These are phyloP conservation scores for Primulina huaijiensis DNA, from an alignment of 257 asterid genomes.

Conservation along the genomic window DNA sequence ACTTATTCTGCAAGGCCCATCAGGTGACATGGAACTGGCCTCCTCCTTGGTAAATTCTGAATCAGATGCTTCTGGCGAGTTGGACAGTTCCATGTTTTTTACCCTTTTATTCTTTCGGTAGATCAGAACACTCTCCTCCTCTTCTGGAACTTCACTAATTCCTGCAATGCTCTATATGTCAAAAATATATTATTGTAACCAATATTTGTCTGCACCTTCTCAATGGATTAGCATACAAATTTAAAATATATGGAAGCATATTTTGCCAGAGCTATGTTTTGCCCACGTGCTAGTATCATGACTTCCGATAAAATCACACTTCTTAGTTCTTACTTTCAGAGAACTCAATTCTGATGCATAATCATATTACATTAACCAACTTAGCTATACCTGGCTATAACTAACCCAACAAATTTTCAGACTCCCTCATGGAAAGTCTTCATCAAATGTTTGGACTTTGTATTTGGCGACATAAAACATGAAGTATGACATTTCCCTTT, in stretches of 20 bases:
- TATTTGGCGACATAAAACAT: not conserved
- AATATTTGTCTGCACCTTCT: constrained; percentile 20
- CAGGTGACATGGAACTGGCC: constrained; percentile 13
- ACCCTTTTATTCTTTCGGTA: constrained; percentile 21
- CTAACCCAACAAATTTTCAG: not conserved
- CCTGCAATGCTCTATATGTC: constrained; percentile 17
- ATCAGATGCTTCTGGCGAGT: constrained; percentile 8
- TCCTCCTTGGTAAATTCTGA: constrained; percentile 15
- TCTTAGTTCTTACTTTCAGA: not conserved
- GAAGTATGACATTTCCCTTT: not conserved
- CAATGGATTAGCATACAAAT: not conserved
- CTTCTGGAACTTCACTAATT: constrained; percentile 16
- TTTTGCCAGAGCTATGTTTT: not conserved
- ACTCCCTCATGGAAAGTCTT: not conserved
- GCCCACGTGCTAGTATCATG: not conserved
- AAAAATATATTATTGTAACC: constrained; percentile 10
- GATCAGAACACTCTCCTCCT: constrained; percentile 1
- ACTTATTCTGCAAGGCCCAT: not conserved
- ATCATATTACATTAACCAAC: not conserved
- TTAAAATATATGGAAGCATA: not conserved
- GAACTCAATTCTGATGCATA: not conserved
- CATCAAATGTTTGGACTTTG: not conserved
- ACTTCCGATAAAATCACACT: not conserved
- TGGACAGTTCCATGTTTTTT: constrained; percentile 20
- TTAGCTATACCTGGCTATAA: no score